Evolutionary conservation across 306 rosid genomes (phyloP), one percentile per base, ranked within the genome.

Genomic region (Senna siamea): DNA sequence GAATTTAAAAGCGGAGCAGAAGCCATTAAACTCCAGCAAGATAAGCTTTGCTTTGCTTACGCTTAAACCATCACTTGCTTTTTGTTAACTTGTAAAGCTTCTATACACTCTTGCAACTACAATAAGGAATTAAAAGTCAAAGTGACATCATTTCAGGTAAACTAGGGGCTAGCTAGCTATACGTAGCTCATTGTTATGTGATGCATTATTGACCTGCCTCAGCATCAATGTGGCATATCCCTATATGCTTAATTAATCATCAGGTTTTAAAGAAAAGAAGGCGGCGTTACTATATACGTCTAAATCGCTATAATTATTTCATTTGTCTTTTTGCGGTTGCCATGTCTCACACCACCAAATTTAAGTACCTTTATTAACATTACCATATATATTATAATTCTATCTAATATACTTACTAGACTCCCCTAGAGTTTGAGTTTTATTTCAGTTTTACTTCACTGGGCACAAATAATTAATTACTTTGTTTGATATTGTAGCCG

Each of bases 181-280:
- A 26, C 3, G 30, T 54, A 75, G 50, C 65, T 43, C 22, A 18
- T 15, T 50, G 28, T 38, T 34, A n/a, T 38, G 40, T 9, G 19
- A 13, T 28, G 53, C 47, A n/a, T 8, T 4, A 32, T 58, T 58
- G 12, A 15, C 6, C 13, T 7, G 17, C 2, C 11, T 3, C 5
- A 34, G 60, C 61, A 66, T 40, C 75, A 12, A 14, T 34, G 34
- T 4, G 23, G 81, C 47, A 82, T 78, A 70, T 74, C 62, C 72
- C 40, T 69, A 55, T 69, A 56, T 63, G 54, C 66, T 64, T 51
- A 30, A 69, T 64, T 54, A 47, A 17, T 35, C 46, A 69, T 82
- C 51, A 55, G 22, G 32, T 37, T 4, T 9, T 10, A 26, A 48
- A 12, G 44, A 40, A 54, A 67, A 64, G n/a, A 15, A 30, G 43